Percentiles rank a stretch among this genome's conserved stretches.
phyloP scores from a whole-genome alignment of 257 asterid genomes.

The Solanum acaule region DNA sequence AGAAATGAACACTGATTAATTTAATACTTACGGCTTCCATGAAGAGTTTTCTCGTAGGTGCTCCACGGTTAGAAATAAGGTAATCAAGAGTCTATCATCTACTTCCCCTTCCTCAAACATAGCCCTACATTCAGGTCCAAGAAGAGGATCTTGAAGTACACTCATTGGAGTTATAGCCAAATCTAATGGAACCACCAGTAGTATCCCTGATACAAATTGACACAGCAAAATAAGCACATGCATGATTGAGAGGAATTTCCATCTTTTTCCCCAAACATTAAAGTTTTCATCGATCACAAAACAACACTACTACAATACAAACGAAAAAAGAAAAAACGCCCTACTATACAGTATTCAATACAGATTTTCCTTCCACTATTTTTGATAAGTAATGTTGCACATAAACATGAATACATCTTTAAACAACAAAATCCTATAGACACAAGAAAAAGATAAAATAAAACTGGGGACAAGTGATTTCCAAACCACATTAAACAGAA shows the following conservation, averaged over 20 bases:
- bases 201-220: conserved; percentile 29
- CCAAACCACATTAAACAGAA: not conserved
- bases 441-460: not conserved
- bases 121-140: conserved; percentile 82
- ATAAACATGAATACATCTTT: not conserved
- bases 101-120: conserved; percentile 69
- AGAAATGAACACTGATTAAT: not conserved
- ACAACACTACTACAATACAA: not conserved
- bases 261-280: not conserved
- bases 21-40: conserved; percentile 78
- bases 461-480: not conserved
- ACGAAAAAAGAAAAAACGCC: not conserved
- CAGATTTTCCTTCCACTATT: not conserved
- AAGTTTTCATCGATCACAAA: not conserved
- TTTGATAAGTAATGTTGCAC: not conserved
- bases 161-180: conserved; percentile 92
- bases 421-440: not conserved
- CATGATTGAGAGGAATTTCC: not conserved
- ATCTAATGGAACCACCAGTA: conserved; percentile 75
- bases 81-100: conserved; percentile 77
- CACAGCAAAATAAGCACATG: not conserved
- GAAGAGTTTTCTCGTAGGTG: conserved; percentile 64
- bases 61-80: conserved; percentile 76
- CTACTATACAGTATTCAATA: not conserved
- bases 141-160: conserved; percentile 78